Base-by-base conservation (phyloP, 257 asterid species). In the Penstemon eatonii region DNA sequence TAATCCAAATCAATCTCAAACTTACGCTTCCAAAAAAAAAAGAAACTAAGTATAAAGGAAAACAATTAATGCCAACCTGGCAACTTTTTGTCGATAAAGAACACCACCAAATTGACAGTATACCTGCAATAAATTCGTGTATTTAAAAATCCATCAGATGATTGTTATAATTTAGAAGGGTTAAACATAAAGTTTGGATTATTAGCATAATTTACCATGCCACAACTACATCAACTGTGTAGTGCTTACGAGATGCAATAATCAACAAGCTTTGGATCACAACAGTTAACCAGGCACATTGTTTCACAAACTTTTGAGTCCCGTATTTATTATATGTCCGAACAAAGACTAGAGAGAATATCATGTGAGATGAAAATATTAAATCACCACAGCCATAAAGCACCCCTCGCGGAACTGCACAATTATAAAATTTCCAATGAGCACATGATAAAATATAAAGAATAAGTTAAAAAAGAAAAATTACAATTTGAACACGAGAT, bases 331-430 rank as follows among this genome's bases (percentile, higher is more conserved):
- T 85, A 74, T 86, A 93, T 0, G 97, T 90, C 71, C 92, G 90
- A 71, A 93, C 98, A 69, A 93, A 93, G 67, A 88, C 94, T 13
- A 93, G 91, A 57, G 97, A 85, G 87, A 90, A 93, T 71, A 93
- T 93, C 98, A 93, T 87, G 81, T 93, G 98, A 65, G 98, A 93
- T 42, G 98, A 93, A 81, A 93, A 93, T 84, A 93, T 93, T 74
- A 93, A 80, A 80, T 93, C 98, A 38, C 98, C 98, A 70, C 98
- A 93, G 51, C 98, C 98, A 69, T 88, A 93, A 66, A 90, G 95
- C 80, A 90, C 84, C 11, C 97, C 98, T 33, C 88, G 72, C 56
- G 98, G 98, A 90, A 84, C 98, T 93, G 87, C 76, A 77, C 6
- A 70, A 61, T 38, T 60, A 78, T 10, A 51, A 7, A 65, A 61